Conservation (phyloP, 257 asterid species). For the Primulina tabacum region DNA sequence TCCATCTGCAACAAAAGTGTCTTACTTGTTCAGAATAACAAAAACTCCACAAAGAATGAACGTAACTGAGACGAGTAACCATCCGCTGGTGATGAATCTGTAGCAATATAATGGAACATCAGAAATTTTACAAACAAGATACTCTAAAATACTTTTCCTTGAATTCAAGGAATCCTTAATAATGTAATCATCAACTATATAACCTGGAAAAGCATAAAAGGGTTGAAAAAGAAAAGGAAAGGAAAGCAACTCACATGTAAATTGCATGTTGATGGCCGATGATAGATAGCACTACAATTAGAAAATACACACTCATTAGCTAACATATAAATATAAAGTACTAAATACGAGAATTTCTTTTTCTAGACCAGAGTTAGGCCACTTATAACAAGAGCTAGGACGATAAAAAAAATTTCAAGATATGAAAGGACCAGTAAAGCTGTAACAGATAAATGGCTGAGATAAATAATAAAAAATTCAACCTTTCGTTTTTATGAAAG, state of each 20-base stretch:
- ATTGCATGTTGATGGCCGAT: constrained; percentile 77
- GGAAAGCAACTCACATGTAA: constrained; percentile 54
- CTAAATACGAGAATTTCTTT: constrained; percentile 11
- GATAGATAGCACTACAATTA: constrained; percentile 64
- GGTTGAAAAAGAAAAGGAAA: background rate
- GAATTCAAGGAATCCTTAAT: background rate
- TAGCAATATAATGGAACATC: constrained; percentile 21
- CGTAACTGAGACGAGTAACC: constrained; percentile 85
- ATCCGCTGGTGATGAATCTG: constrained; percentile 92
- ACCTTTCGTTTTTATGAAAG: no score
- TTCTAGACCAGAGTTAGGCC: background rate
- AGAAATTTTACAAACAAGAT: constrained; percentile 13
- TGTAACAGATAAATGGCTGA: background rate
- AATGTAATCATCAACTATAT: constrained; percentile 4
- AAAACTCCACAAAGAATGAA: constrained; percentile 85
- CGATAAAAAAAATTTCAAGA: background rate
- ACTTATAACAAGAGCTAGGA: background rate
- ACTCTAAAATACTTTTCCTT: background rate
- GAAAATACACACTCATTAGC: constrained; percentile 18
- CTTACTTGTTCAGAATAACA: constrained; percentile 78
- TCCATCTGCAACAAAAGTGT: constrained; percentile 1
- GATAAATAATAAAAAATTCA: background rate
- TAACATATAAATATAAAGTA: background rate
- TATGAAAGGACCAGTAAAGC: background rate
- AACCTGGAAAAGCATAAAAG: background rate